A percentile compares a stretch with the other conserved stretches of the same genome.
phyloP scores from a whole-genome alignment of 2,329 filamentous ascomycete species.

The Sporothrix curviconia region DNA sequence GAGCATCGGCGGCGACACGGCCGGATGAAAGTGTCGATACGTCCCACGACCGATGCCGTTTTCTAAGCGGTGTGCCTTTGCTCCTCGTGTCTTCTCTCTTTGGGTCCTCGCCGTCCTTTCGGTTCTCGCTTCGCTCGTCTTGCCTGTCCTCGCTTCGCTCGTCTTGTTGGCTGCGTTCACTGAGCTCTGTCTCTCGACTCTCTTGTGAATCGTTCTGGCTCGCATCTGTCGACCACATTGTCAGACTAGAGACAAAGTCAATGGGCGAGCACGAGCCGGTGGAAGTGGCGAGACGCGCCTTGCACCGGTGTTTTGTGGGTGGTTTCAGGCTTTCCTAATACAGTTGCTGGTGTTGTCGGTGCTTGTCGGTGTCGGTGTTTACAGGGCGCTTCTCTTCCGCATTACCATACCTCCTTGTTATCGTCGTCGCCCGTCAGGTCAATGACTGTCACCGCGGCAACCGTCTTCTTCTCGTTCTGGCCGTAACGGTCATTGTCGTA shows the following conservation, averaged over 20 bases:
- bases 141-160: background rate
- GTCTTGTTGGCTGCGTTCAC: no score
- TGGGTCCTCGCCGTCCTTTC: background rate
- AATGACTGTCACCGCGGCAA: background rate
- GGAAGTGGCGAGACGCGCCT: background rate
- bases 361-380: background rate
- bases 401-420: background rate
- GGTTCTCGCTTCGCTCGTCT: background rate
- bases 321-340: background rate
- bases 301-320: background rate
- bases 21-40: background rate
- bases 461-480: background rate
- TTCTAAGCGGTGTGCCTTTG: background rate
- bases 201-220: background rate
- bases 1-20: constrained; percentile 16
- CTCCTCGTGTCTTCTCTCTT: background rate
- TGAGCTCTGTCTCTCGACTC: background rate
- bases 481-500: background rate
- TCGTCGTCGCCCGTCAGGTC: constrained; percentile 11
- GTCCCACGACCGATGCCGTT: background rate
- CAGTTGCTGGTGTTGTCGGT: background rate
- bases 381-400: background rate
- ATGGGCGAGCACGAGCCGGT: constrained; percentile 3
- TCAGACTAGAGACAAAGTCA: background rate
- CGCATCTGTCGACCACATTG: background rate